phyloP scores from a whole-genome alignment of 2,329 filamentous ascomycete species.

The Claviceps quebecensis region DNA sequence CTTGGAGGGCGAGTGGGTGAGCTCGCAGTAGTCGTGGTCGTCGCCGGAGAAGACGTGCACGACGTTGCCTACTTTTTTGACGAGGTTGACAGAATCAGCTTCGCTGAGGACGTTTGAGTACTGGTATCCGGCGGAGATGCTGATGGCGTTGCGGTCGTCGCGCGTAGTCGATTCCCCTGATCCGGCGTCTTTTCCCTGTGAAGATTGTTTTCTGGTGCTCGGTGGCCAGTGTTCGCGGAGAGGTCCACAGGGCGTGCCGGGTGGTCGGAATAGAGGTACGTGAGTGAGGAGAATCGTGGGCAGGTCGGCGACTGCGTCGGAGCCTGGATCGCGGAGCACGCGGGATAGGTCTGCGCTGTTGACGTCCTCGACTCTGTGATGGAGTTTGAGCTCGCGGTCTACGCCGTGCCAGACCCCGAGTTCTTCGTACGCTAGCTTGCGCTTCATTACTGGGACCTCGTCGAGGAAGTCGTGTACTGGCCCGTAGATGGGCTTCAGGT shows the following conservation, averaged over 20 bases:
- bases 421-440: conserved; percentile 54
- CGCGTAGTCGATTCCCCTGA: conserved; percentile 10
- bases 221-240: conserved; percentile 74
- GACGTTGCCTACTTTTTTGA: conserved; percentile 69
- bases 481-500: conserved; percentile 52
- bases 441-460: conserved; percentile 48
- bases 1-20: conserved; percentile 60
- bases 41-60: conserved; percentile 85
- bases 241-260: conserved; percentile 78
- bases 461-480: conserved; percentile 67
- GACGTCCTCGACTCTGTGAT: conserved; percentile 46
- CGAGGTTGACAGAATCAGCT: conserved; percentile 58
- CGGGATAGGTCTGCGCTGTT: conserved; percentile 25
- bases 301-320: conserved; percentile 43
- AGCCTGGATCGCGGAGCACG: conserved; percentile 23
- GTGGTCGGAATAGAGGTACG: conserved; percentile 71
- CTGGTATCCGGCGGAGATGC: conserved; percentile 70
- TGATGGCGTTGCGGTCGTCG: conserved; percentile 56
- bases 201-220: conserved; percentile 18
- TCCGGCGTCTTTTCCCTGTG: conserved; percentile 26
- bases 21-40: conserved; percentile 94
- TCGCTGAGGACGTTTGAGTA: conserved; percentile 88
- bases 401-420: conserved; percentile 50
- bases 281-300: conserved; percentile 85
- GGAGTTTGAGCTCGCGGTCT: conserved; percentile 38